Evolutionary conservation across 495 filamentous ascomycete genomes (phyloP), one percentile per base, ranked within the genome.

Genomic region (Talaromyces trachyspermus): DNA sequence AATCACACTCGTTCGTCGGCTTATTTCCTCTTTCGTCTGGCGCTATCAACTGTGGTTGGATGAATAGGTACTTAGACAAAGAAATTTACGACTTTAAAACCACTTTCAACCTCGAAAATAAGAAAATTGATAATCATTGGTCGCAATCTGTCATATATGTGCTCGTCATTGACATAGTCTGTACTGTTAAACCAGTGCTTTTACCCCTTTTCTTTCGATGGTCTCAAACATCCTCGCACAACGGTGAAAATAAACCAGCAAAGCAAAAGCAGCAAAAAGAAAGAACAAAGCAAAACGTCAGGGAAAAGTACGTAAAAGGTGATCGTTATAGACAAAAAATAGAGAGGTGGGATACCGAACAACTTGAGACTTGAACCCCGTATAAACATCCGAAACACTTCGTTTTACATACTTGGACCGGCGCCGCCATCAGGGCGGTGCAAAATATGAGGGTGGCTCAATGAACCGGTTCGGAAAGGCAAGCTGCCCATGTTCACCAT

Each of bases 391-490:
- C 29, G 29, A n/a, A 4, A 32, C 3, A 32, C 29, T 10, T n/a
- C 3, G 14, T 4, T n/a, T n/a, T n/a, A 46, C 30, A 46, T 35
- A 2, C 20, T 12, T 7, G 29, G 44, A 5, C 19, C 29, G 8
- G 22, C 9, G 19, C 14, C 30, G 25, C 30, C 25, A 24, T 37
- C 32, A 10, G 15, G 44, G 15, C 32, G 47, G 26, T 56, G 52
- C 47, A 59, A 14, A 17, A 59, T 56, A 24, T 65, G 53, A 9
- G 59, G 58, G 47, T 64, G 68, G 12, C 61, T 58, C 15, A 66
- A 33, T 0, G 58, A 67, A 11, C 61, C 64, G 3, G 61, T 62
- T 43, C 63, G 63, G 52, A 67, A 64, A 26, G 59, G 52, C 9
- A 55, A 20, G n/a, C 49, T 45, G 20, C 58, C 56, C 33, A 56